Percentiles rank a stretch among this genome's conserved stretches.
Conservation (phyloP, 2,329 filamentous ascomycete species). For the Monosporascus sp. region DNA sequence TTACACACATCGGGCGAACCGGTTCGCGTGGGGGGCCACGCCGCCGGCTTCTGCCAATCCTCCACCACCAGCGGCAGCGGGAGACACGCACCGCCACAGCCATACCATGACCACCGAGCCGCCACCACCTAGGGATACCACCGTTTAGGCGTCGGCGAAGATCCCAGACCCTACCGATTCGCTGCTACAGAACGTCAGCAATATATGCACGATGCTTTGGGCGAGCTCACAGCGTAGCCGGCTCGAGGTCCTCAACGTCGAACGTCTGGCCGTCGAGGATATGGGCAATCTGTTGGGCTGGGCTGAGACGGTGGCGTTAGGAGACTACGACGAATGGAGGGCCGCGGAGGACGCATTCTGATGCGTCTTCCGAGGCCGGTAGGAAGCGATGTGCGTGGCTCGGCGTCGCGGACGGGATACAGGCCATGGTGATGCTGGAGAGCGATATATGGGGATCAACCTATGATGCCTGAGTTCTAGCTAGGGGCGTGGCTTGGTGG, state of each 20-base stretch:
- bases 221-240: constrained; percentile 23
- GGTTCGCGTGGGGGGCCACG: constrained; percentile 6
- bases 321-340: constrained; percentile 14
- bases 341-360: constrained; percentile 1
- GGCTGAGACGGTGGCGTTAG: constrained; percentile 22
- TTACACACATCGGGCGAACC: constrained; percentile 12
- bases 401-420: constrained; percentile 10
- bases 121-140: not conserved
- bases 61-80: not conserved
- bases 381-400: constrained; percentile 20
- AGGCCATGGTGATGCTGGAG: constrained; percentile 8
- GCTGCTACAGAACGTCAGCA: constrained; percentile 24
- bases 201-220: constrained; percentile 27
- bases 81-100: not conserved
- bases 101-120: not conserved
- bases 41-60: not conserved
- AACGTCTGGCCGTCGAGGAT: constrained; percentile 21
- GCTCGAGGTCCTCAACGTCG: constrained; percentile 21
- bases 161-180: constrained; percentile 16
- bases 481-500: not conserved
- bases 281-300: constrained; percentile 25
- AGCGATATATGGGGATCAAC: not conserved
- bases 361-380: constrained; percentile 14
- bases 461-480: too few relatives aligned
- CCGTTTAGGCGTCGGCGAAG: not conserved